Percentiles rank a stretch among this genome's conserved stretches.
These are phyloP conservation scores for Yarrowia sp. DNA, from an alignment of 805 yeast genomes.

Conservation along the genomic window DNA sequence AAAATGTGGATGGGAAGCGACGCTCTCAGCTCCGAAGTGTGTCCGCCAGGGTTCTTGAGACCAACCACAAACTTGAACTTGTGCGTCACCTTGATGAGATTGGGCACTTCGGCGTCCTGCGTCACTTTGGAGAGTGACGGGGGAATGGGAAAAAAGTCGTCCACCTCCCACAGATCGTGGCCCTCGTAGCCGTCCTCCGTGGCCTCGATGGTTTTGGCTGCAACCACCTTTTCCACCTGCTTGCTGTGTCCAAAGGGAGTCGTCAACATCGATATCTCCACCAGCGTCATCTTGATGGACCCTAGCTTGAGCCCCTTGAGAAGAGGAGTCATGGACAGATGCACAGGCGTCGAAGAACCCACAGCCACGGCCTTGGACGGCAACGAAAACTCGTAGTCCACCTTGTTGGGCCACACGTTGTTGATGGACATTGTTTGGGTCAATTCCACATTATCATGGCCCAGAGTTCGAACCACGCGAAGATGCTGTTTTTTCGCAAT, in stretches of 20 bases:
- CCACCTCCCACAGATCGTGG: constrained; percentile 73
- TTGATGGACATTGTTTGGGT: constrained; percentile 91
- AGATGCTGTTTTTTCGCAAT: constrained; percentile 65
- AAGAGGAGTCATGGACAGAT: constrained; percentile 71
- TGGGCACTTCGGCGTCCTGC: constrained; percentile 77
- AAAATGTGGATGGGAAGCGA: constrained; percentile 76
- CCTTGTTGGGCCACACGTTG: constrained; percentile 92
- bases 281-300: constrained; percentile 60
- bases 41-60: constrained; percentile 84
- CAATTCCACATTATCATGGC: constrained; percentile 82
- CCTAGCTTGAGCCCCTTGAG: constrained; percentile 78
- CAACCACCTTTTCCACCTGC: constrained; percentile 60
- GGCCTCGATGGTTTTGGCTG: constrained; percentile 42
- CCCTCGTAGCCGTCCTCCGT: constrained; percentile 40
- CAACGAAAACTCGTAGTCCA: constrained; percentile 80
- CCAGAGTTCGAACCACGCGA: constrained; percentile 78
- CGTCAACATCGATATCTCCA: constrained; percentile 61
- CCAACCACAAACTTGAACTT: constrained; percentile 79
- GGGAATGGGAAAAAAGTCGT: constrained; percentile 61
- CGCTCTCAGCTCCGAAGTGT: constrained; percentile 85
- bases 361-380: constrained; percentile 89
- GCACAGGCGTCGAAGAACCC: constrained; percentile 72
- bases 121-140: constrained; percentile 69
- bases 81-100: constrained; percentile 78
- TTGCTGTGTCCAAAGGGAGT: constrained; percentile 47